Base-by-base conservation (phyloP, 2,329 filamentous ascomycete genomes). In the Thielaviopsis euricoi region DNA sequence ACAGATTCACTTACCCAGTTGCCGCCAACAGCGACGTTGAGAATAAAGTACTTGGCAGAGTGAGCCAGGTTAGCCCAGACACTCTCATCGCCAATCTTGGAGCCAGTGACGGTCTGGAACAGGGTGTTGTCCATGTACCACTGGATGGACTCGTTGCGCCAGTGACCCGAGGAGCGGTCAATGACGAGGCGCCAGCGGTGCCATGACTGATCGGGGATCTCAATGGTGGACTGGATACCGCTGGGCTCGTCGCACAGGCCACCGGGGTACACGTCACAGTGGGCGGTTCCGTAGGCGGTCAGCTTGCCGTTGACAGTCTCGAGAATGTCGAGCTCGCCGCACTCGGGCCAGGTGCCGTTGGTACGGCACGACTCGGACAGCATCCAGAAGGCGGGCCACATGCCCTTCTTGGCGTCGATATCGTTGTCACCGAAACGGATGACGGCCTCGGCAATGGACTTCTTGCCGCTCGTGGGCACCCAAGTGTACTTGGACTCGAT, bases 381-480 rank as follows among this genome's bases (percentile, higher is more conserved):
- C 61, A 79, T 69, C 78, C 77, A 81, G 63, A 80, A 80, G 0
- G 78, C 78, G 0, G 78, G 77, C 78, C 78, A 81, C 54, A 81
- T 70, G 4, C 79, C 79, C 62, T 78, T 71, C 66, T 79, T 76
- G 50, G 66, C 65, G 2, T 70, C 69, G 49, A 64, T 63, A 1
- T 65, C 49, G 65, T 73, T 73, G 60, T 63, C 63, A 13, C 75
- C 79, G 52, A 79, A 69, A 40, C 76, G 73, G 52, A 81, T 67
- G 23, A 66, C 65, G 4, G 73, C 71, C 60, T 79, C 73, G 26
- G 76, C 67, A 48, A 71, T 67, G 22, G 75, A 79, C 29, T 74
- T 63, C 60, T 71, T 72, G 61, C 76, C 75, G 1, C 69, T 60
- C 1, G 63, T 59, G 0, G 78, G 77, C 0, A 73, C 77, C 62